A percentile compares a stretch with the other conserved stretches of the same genome.
Evolutionary conservation across 1,139 yeast genomes (phyloP).

Genomic region (Sugiyamaella japonica): DNA sequence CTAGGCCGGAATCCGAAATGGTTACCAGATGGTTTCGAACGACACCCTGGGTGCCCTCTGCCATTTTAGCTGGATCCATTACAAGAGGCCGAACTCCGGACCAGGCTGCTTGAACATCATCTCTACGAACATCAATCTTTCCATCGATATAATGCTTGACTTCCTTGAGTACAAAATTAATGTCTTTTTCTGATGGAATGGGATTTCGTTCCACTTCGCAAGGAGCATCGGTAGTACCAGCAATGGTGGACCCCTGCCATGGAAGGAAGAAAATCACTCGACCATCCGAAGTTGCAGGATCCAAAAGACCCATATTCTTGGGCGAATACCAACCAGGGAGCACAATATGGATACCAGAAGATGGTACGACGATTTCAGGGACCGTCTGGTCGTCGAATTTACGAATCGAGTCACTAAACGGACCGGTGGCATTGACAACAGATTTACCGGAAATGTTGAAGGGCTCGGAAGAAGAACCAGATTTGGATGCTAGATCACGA

Average conservation of each 20-base stretch:
- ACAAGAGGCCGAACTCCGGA: conserved; percentile 95
- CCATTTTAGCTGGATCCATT: conserved; percentile 74
- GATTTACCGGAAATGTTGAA: conserved; percentile 62
- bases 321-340: conserved; percentile 94
- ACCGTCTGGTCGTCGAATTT: conserved; percentile 68
- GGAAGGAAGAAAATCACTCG: conserved; percentile 97
- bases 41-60: conserved; percentile 67
- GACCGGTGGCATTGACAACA: conserved; percentile 93
- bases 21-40: conserved; percentile 88
- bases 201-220: conserved; percentile 67
- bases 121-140: conserved; percentile 83
- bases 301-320: conserved; percentile 80
- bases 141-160: conserved; percentile 75
- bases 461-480: neutral
- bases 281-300: conserved; percentile 92
- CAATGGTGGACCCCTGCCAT: conserved; percentile 96
- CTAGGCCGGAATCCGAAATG: conserved; percentile 68
- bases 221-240: conserved; percentile 92
- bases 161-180: conserved; percentile 82
- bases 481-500: conserved; percentile 55
- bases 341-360: conserved; percentile 90
- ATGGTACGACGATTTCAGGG: conserved; percentile 87
- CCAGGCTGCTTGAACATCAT: conserved; percentile 94
- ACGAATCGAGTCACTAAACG: conserved; percentile 79
- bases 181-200: conserved; percentile 84